A percentile compares a stretch with the other conserved stretches of the same genome.
phyloP scores from a whole-genome alignment of 1,139 yeast genomes.

The Pneumocystis carinii region DNA sequence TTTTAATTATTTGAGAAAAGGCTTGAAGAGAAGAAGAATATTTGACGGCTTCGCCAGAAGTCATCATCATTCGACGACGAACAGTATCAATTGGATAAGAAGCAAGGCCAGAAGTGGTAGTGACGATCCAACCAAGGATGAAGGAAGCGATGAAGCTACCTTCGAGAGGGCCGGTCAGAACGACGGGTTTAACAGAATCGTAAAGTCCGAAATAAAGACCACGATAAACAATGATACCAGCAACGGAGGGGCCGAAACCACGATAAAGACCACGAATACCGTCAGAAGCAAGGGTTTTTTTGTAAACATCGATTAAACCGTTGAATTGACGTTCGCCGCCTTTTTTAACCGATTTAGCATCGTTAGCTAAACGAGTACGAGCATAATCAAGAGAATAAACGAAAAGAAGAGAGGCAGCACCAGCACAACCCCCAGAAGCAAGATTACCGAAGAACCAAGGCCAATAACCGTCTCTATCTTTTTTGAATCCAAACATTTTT shows the following conservation, averaged over 20 bases:
- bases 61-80: constrained; percentile 83
- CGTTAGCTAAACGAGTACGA: constrained; percentile 73
- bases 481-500: constrained; percentile 62
- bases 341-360: constrained; percentile 54
- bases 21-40: constrained; percentile 65
- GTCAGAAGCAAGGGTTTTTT: constrained; percentile 58
- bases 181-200: constrained; percentile 65
- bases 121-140: constrained; percentile 65
- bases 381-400: constrained; percentile 74
- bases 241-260: constrained; percentile 72
- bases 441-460: constrained; percentile 65
- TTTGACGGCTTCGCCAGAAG: constrained; percentile 67
- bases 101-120: constrained; percentile 67
- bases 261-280: constrained; percentile 73
- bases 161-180: constrained; percentile 56
- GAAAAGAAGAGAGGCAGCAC: constrained; percentile 59
- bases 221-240: constrained; percentile 69
- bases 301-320: constrained; percentile 65
- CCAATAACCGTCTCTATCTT: constrained; percentile 50
- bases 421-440: constrained; percentile 74
- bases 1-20: constrained; percentile 52
- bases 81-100: constrained; percentile 72
- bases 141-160: constrained; percentile 61
- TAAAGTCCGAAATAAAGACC: constrained; percentile 72
- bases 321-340: constrained; percentile 64